Conservation (phyloP, 176 grass and related monocot genomes). For the Aechmea fasciata region DNA sequence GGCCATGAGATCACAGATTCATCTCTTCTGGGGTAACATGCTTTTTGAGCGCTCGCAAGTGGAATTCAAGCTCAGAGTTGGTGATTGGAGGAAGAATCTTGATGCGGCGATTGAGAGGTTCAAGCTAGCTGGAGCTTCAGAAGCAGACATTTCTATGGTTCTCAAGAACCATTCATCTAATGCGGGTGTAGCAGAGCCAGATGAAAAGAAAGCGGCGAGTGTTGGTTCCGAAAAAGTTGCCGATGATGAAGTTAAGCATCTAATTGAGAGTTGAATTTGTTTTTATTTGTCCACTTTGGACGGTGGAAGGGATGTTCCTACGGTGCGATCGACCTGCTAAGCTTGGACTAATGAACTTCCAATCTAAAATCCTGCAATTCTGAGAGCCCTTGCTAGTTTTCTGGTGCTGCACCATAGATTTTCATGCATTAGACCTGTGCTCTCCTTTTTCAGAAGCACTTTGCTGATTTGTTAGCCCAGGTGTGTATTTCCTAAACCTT, state of each 20-base stretch:
- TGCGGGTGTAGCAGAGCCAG: slow-evolving; percentile 34
- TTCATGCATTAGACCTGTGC: not conserved
- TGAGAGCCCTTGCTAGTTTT: slow-evolving; percentile 1
- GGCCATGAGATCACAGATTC: slow-evolving; percentile 92
- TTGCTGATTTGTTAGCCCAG: slow-evolving; percentile 11
- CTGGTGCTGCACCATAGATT: not conserved
- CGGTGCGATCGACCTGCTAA: not conserved
- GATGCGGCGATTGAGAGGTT: slow-evolving; percentile 80
- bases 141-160: slow-evolving; percentile 77
- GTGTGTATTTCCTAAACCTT: slow-evolving; percentile 15
- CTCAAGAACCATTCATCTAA: slow-evolving; percentile 88
- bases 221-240: slow-evolving; percentile 31
- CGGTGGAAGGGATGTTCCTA: not conserved
- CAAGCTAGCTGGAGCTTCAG: slow-evolving; percentile 82
- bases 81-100: slow-evolving; percentile 85
- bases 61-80: slow-evolving; percentile 71
- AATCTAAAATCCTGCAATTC: not conserved
- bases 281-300: not conserved
- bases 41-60: slow-evolving; percentile 97
- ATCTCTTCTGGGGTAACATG: slow-evolving; percentile 99
- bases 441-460: slow-evolving; percentile 2
- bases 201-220: slow-evolving; percentile 44
- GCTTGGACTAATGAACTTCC: not conserved
- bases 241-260: slow-evolving; percentile 44
- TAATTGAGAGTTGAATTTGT: slow-evolving; percentile 39